A percentile compares a stretch with the other conserved stretches of the same genome.
These are phyloP conservation scores for Rhododendron mucronatum DNA, from an alignment of 148 eudicot species.

Conservation along the genomic window DNA sequence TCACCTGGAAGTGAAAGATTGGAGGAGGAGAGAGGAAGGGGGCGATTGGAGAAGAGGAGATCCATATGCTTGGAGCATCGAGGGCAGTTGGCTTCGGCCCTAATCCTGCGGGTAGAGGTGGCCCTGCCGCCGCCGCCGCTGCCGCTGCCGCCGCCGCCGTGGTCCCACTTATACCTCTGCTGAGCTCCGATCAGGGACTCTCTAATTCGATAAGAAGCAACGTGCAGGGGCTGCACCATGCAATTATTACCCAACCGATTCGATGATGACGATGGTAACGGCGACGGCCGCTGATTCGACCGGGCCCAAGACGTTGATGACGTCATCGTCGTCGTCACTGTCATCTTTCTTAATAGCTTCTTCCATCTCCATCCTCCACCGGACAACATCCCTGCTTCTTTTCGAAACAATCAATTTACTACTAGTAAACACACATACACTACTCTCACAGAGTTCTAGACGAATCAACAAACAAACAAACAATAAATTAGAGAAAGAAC, in stretches of 20 bases:
- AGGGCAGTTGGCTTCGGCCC: slow-evolving; percentile 78
- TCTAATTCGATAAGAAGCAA: slow-evolving; percentile 6
- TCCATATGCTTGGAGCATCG: slow-evolving; percentile 65
- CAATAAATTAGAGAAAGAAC: neutral
- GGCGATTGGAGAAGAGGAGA: slow-evolving; percentile 39
- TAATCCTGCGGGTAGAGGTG: slow-evolving; percentile 29
- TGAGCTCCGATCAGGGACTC: slow-evolving; percentile 29
- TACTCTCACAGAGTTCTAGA: neutral
- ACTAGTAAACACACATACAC: neutral
- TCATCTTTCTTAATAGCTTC: slow-evolving; percentile 1
- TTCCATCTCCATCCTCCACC: slow-evolving; percentile 26
- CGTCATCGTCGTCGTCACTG: neutral
- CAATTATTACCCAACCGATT: neutral
- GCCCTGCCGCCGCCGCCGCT: slow-evolving; percentile 12
- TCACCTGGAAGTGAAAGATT: slow-evolving; percentile 3
- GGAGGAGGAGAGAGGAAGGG: slow-evolving; percentile 12
- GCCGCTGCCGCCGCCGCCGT: slow-evolving; percentile 22
- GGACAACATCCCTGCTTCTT: slow-evolving; percentile 16
- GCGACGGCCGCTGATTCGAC: slow-evolving; percentile 11
- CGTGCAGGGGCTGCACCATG: neutral
- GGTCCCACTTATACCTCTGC: slow-evolving; percentile 39
- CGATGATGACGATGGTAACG: neutral
- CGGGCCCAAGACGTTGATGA: neutral
- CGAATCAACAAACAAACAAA: neutral
- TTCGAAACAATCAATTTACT: neutral